Percentiles rank a stretch among this genome's conserved stretches.
phyloP scores from a whole-genome alignment of 176 grass and related monocot genomes.

The Poa annua region DNA sequence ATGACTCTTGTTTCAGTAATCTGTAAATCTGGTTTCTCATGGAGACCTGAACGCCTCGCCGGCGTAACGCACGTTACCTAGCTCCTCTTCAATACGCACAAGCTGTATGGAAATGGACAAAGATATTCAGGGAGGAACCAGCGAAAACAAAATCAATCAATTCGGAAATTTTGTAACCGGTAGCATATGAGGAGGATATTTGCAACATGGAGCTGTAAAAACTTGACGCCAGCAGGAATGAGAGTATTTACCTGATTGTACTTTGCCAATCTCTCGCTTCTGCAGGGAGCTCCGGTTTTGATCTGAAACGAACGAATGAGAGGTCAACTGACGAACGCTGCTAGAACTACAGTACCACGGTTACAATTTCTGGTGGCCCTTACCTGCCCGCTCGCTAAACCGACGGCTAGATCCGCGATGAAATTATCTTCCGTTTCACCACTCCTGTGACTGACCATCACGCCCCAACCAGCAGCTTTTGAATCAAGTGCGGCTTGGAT shows the following conservation, averaged over 20 bases:
- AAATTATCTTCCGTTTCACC: constrained; percentile 99
- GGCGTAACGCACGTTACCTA: constrained; percentile 79
- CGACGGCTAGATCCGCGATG: constrained; percentile 91
- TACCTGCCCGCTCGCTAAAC: constrained; percentile 94
- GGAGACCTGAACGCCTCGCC: constrained; percentile 89
- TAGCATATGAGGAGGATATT: not conserved
- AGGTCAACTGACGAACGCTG: not conserved
- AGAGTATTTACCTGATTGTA: constrained; percentile 80
- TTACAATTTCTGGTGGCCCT: not conserved
- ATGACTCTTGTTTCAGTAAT: not conserved
- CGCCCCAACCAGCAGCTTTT: constrained; percentile 91
- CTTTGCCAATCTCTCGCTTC: constrained; percentile 88
- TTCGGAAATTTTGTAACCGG: not conserved
- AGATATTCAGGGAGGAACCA: not conserved
- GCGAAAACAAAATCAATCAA: too few species aligned
- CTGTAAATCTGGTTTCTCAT: constrained; percentile 21
- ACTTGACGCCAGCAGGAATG: not conserved
- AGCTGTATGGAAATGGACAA: constrained; percentile 49
- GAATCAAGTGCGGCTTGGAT: constrained; percentile 95
- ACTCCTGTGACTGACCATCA: constrained; percentile 98
- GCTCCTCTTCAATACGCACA: constrained; percentile 90
- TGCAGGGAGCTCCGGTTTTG: constrained; percentile 93
- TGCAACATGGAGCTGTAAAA: not conserved
- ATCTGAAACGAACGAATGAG: constrained; percentile 60
- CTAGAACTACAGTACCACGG: not conserved